phyloP scores from a whole-genome alignment of 108 stramenopile species.

The Cyclotella cryptica region DNA sequence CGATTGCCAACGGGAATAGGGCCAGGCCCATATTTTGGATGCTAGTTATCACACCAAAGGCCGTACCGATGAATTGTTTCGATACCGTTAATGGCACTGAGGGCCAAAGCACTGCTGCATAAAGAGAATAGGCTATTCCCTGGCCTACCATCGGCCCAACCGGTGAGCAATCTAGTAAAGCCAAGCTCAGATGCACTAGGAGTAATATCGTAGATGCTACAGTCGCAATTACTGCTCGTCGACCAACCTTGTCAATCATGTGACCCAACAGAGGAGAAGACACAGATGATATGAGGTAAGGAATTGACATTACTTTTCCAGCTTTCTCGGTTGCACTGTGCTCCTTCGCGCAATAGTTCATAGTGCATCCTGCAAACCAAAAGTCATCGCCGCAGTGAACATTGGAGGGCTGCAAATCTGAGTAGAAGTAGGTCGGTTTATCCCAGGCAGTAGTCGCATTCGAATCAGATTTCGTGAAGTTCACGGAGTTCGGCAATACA shows the following conservation, averaged over 20 bases:
- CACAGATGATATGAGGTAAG: slow-evolving; percentile 62
- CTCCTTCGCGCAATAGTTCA: slow-evolving; percentile 49
- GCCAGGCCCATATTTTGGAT: slow-evolving; percentile 74
- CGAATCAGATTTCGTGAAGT: slow-evolving; percentile 13
- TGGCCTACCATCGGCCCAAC: slow-evolving; percentile 60
- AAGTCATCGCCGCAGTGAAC: slow-evolving; percentile 61
- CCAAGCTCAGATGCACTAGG: slow-evolving; percentile 57
- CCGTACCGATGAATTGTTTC: slow-evolving; percentile 55
- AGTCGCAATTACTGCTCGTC: slow-evolving; percentile 54
- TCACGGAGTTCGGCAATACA: slow-evolving; percentile 33
- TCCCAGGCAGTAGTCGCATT: slow-evolving; percentile 23
- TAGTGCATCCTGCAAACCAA: slow-evolving; percentile 55
- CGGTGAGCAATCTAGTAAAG: slow-evolving; percentile 32
- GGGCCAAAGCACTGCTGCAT: slow-evolving; percentile 77
- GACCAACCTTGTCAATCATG: slow-evolving; percentile 65
- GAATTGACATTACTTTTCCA: slow-evolving; percentile 61
- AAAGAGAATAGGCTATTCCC: slow-evolving; percentile 66
- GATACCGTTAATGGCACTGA: slow-evolving; percentile 66
- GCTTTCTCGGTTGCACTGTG: slow-evolving; percentile 53
- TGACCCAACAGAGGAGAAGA: slow-evolving; percentile 62
- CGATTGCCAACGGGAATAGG: slow-evolving; percentile 61
- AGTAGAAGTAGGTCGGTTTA: slow-evolving; percentile 30
- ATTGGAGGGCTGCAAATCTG: slow-evolving; percentile 33
- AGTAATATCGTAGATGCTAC: slow-evolving; percentile 50
- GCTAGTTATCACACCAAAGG: slow-evolving; percentile 68